Percentiles rank a stretch among this genome's conserved stretches.
Evolutionary conservation across 2,329 filamentous ascomycete genomes (phyloP).

Genomic region (Trichoderma sp.): DNA sequence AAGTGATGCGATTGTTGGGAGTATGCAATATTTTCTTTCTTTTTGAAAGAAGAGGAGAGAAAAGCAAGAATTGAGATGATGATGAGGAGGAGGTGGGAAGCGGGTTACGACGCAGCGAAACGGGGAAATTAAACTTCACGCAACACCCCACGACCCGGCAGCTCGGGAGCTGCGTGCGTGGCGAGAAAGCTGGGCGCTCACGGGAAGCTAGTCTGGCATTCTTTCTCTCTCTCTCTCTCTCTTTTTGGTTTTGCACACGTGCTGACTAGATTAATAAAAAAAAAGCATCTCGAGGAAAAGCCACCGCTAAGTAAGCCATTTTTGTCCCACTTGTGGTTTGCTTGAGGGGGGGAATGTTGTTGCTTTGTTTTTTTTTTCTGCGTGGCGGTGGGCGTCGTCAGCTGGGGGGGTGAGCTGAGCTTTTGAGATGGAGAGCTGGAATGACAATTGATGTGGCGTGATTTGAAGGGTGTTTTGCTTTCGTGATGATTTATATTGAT

Average conservation of each 20-base stretch:
- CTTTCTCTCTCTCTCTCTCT: too few species aligned
- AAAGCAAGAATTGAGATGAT: not conserved
- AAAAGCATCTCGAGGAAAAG: not conserved
- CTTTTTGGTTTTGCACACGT: not conserved
- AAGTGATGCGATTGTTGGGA: not conserved
- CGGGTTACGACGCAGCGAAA: not conserved
- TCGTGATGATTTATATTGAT: not conserved
- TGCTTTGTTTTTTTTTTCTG: not conserved
- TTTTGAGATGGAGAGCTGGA: not conserved
- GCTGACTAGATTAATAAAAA: not conserved
- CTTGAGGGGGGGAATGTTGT: not conserved
- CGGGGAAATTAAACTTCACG: not conserved
- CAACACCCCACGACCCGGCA: not conserved
- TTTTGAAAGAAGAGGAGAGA: not conserved
- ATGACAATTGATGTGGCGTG: not conserved
- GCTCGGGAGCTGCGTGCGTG: not conserved
- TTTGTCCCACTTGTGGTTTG: not conserved
- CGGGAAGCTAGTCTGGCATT: not conserved
- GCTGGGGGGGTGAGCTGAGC: slow-evolving; percentile 1
- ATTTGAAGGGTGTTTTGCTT: not conserved
- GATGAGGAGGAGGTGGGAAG: not conserved
- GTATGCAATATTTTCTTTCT: too few species aligned
- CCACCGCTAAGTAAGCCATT: not conserved
- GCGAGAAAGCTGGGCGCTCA: not conserved
- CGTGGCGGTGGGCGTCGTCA: slow-evolving; percentile 5